Evolutionary conservation across 2,329 filamentous ascomycete genomes (phyloP), one percentile per base, ranked within the genome.

Genomic region (Cladophialophora yegresii): DNA sequence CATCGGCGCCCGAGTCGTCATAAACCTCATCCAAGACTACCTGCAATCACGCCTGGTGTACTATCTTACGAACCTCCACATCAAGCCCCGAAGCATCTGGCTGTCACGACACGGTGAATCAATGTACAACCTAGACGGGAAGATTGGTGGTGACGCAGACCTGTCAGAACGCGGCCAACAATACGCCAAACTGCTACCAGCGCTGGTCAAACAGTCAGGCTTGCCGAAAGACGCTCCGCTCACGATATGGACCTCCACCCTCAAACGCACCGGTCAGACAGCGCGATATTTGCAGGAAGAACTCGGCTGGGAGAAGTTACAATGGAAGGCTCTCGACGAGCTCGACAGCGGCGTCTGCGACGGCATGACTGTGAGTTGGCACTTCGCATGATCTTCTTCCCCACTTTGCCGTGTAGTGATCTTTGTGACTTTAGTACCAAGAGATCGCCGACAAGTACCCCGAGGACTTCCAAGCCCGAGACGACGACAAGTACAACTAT

Each of bases 401-500:
- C 9, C 54, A 22, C 16, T 54, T 23, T 28, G 3, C 9, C 16
- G 40, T 7, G 20, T 58, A 30, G 12, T 49, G 16, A 23, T 47
- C n/a, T 47, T 20, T 3, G 26, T 56, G 16, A 13, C 22, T 54
- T 20, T 36, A 68, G 67, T 97, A 97, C 76, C 91, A 92, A 73
- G 90, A 99, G 75, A 98, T 99, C 75, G 92, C 95, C 73, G 87
- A 96, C 73, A 81, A 85, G 61, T 98, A 91, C 75, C 95, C 95
- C 0, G 93, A 97, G 71, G 95, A 99, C 79, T 99, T 99, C 79
- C 87, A 88, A 56, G 92, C 93, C 36, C 91, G 95, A 67, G 95
- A 99, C 77, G 92, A 96, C 71, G 95, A 99, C 83, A 99, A 99
- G 79, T 98, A 98, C 85, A 98, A 99, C 81, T 99, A 99, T 80